These are phyloP conservation scores for Trichoderma gracile DNA, from an alignment of 2,329 filamentous ascomycete species.

Conservation along the genomic window DNA sequence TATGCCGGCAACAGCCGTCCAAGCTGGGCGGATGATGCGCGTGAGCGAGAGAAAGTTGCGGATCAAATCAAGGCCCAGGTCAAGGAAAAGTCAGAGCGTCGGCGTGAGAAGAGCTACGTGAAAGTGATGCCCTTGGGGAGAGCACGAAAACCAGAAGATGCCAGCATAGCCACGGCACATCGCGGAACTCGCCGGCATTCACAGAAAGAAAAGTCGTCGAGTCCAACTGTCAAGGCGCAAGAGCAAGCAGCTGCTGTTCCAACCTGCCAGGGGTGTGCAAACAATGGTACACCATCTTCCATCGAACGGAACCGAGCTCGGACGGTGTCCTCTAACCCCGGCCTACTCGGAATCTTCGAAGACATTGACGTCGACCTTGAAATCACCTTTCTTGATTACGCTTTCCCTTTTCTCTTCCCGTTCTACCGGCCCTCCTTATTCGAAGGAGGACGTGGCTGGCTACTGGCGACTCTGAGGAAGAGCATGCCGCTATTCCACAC, in stretches of 20 bases:
- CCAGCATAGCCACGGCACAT: too few relatives aligned
- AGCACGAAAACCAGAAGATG: not conserved
- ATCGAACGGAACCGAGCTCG: not conserved
- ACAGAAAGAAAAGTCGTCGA: not conserved
- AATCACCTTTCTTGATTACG: constrained; percentile 36
- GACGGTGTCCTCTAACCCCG: not conserved
- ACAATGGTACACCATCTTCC: not conserved
- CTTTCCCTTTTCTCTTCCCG: constrained; percentile 56
- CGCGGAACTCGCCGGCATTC: not conserved
- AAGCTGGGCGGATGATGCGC: constrained; percentile 49
- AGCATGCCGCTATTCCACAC: constrained; percentile 53
- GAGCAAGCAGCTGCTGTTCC: too few relatives aligned
- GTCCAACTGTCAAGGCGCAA: not conserved
- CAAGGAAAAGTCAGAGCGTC: constrained; percentile 31
- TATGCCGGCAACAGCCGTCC: constrained; percentile 47
- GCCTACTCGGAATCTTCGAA: constrained; percentile 1
- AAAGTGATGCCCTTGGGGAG: constrained; percentile 15
- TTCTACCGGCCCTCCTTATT: constrained; percentile 54
- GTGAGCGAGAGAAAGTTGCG: constrained; percentile 31
- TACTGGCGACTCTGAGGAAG: constrained; percentile 51
- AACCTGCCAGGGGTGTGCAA: not conserved
- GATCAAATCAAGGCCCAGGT: constrained; percentile 32
- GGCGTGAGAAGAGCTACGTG: constrained; percentile 37
- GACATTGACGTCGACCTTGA: constrained; percentile 17
- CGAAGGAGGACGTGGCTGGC: constrained; percentile 53